Conservation (phyloP, 2,329 filamentous ascomycete species). For the Aureobasidium vineae region DNA sequence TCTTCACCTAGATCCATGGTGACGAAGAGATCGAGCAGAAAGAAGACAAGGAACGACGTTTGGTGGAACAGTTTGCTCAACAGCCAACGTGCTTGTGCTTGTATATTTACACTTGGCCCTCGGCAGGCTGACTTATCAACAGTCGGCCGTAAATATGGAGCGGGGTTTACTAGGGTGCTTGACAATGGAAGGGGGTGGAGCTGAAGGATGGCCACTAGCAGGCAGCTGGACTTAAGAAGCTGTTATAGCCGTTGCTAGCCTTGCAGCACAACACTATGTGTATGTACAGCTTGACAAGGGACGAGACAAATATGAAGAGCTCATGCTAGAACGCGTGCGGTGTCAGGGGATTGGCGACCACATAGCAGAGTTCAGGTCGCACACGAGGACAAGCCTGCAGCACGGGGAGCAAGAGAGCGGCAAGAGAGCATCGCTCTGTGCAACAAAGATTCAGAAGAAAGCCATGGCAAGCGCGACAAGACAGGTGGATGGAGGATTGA, state of each 20-base stretch:
- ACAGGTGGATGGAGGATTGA: background rate
- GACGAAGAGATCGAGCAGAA: background rate
- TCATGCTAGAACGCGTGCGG: background rate
- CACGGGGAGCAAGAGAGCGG: background rate
- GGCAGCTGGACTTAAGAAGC: background rate
- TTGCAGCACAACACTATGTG: background rate
- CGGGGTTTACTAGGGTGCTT: slow-evolving; percentile 13
- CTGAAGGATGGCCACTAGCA: slow-evolving; percentile 1
- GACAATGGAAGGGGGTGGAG: background rate
- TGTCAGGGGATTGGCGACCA: background rate
- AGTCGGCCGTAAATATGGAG: slow-evolving; percentile 23
- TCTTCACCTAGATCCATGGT: slow-evolving; percentile 9
- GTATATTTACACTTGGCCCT: slow-evolving; percentile 11
- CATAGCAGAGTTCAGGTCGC: background rate
- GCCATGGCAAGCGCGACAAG: background rate
- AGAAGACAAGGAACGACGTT: background rate
- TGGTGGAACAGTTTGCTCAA: background rate
- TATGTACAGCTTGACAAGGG: background rate
- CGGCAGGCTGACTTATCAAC: slow-evolving; percentile 15
- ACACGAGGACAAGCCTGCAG: background rate
- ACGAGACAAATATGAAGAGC: background rate
- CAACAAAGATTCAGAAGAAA: background rate
- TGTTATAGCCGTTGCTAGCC: slow-evolving; percentile 10
- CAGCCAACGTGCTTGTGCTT: slow-evolving; percentile 4
- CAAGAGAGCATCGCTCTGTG: background rate